These are phyloP conservation scores for Globisporangium ultimum DNA, from an alignment of 352 stramenopile species.

Conservation along the genomic window DNA sequence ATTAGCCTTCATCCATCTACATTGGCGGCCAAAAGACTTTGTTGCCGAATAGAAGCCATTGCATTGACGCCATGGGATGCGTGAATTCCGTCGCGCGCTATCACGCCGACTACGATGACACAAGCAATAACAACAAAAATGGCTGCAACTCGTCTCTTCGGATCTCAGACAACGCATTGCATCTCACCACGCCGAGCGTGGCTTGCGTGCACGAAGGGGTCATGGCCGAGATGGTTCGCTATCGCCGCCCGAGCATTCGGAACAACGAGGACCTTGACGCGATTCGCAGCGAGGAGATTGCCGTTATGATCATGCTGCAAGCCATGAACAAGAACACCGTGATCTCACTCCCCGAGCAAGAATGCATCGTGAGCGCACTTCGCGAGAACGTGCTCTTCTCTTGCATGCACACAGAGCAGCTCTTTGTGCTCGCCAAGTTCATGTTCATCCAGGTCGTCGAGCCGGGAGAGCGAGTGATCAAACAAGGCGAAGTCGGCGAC, in stretches of 20 bases:
- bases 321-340: constrained; percentile 21
- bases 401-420: constrained; percentile 65
- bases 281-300: constrained; percentile 30
- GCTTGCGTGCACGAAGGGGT: constrained; percentile 40
- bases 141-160: neutral
- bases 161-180: neutral
- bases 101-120: constrained; percentile 5
- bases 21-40: neutral
- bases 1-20: no score
- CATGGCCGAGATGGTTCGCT: constrained; percentile 43
- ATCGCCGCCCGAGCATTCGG: constrained; percentile 37
- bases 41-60: no score
- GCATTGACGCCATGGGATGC: constrained; percentile 21
- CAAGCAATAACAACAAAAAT: neutral
- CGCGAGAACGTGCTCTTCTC: constrained; percentile 78
- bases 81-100: constrained; percentile 28
- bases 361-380: constrained; percentile 54
- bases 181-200: constrained; percentile 29
- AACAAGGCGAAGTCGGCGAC: constrained; percentile 75
- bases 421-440: constrained; percentile 63
- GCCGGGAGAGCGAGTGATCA: constrained; percentile 68
- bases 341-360: constrained; percentile 30
- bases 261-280: constrained; percentile 26
- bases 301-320: constrained; percentile 22
- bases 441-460: constrained; percentile 79